Conservation (phyloP, 257 asterid species). For the Solanum pennellii region DNA sequence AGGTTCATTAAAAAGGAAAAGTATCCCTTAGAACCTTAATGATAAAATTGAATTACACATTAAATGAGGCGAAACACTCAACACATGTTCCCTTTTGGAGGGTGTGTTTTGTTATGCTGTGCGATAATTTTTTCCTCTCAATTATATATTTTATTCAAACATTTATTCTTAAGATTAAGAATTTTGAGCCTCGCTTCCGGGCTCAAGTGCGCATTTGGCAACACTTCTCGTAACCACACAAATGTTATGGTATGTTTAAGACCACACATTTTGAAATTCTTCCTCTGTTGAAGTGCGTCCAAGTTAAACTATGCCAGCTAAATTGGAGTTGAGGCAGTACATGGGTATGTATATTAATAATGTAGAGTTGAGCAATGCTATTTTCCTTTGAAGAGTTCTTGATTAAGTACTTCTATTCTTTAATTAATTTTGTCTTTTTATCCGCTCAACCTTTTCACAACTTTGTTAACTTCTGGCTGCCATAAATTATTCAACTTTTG, state of each 20-base stretch:
- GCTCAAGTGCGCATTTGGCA: neutral
- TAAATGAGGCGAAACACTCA: neutral
- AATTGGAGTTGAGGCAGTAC: neutral
- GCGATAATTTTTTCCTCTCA: too few species aligned
- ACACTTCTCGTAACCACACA: neutral
- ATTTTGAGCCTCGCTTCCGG: neutral
- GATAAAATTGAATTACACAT: neutral
- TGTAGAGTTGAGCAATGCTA: neutral
- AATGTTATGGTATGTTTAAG: neutral
- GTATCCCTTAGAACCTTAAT: neutral
- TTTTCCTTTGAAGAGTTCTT: neutral
- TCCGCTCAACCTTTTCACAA: neutral
- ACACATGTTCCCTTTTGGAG: neutral
- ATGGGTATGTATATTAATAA: neutral
- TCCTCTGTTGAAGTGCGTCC: neutral
- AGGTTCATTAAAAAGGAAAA: neutral
- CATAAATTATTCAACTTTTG: neutral
- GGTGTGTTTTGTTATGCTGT: too few species aligned
- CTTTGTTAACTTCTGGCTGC: neutral
- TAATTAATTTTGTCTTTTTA: neutral
- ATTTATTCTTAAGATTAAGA: too few species aligned
- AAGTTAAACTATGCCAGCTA: neutral
- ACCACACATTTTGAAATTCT: neutral
- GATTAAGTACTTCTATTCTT: neutral
- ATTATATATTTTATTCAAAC: too few species aligned